Conservation (phyloP, 306 rosid species). For the Vigna radiata region DNA sequence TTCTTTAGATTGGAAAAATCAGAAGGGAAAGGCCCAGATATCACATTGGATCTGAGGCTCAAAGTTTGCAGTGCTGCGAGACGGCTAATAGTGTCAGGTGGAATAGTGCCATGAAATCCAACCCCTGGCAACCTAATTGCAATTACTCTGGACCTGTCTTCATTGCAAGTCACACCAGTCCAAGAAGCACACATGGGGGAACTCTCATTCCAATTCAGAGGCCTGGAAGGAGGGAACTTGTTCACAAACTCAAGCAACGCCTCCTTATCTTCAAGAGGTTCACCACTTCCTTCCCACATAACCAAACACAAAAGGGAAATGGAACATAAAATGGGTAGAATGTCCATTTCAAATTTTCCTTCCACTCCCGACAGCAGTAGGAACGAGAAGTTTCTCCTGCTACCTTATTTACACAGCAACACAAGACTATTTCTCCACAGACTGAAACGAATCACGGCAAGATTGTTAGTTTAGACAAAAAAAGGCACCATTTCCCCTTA, state of each 20-base stretch:
- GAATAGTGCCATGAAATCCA: conserved; percentile 83
- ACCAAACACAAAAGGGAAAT: conserved; percentile 58
- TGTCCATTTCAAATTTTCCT: conserved; percentile 48
- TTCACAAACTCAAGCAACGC: conserved; percentile 73
- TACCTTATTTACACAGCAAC: conserved; percentile 32
- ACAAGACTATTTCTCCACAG: conserved; percentile 33
- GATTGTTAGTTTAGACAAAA: conserved; percentile 31
- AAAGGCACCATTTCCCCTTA: conserved; percentile 28
- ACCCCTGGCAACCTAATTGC: conserved; percentile 87
- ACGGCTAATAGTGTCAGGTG: conserved; percentile 70
- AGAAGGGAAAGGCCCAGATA: conserved; percentile 71
- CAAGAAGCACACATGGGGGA: conserved; percentile 67
- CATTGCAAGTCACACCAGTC: conserved; percentile 87
- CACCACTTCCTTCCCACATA: conserved; percentile 58
- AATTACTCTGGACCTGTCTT: conserved; percentile 61
- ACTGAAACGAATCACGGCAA: conserved; percentile 46
- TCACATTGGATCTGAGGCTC: conserved; percentile 88
- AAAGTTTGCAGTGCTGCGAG: conserved; percentile 68
- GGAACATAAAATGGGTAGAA: conserved; percentile 45
- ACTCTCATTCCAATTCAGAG: conserved; percentile 74
- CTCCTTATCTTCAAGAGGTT: conserved; percentile 77
- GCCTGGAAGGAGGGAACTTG: conserved; percentile 73
- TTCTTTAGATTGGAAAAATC: conserved; percentile 75
- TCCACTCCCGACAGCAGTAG: conserved; percentile 48
- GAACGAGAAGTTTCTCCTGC: conserved; percentile 64